These are phyloP conservation scores for Avena eriantha DNA, from an alignment of 176 grass and related monocot species.

Conservation along the genomic window DNA sequence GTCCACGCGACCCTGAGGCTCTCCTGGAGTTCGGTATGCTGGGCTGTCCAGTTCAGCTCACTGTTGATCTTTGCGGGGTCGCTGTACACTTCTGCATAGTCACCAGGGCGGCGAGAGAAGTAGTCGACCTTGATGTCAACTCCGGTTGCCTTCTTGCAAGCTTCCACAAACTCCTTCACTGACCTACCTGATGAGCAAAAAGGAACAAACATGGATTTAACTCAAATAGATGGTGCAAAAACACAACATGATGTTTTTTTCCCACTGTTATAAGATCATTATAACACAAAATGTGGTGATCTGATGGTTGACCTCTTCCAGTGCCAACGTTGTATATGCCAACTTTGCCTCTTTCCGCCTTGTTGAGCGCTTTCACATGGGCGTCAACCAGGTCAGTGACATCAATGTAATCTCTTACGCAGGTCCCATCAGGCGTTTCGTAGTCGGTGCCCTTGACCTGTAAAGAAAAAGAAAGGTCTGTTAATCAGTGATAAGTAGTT, in stretches of 20 bases:
- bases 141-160: conserved; percentile 86
- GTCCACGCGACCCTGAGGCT: conserved; percentile 80
- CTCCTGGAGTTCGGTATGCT: conserved; percentile 68
- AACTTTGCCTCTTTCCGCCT: conserved; percentile 71
- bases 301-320: conserved; percentile 70
- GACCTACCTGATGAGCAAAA: conserved; percentile 60
- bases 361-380: conserved; percentile 93
- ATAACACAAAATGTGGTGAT: not conserved
- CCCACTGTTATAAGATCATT: not conserved
- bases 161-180: conserved; percentile 93
- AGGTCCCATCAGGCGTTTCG: conserved; percentile 81
- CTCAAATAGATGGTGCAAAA: not conserved
- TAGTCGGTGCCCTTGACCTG: conserved; percentile 96
- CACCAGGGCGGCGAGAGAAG: conserved; percentile 74
- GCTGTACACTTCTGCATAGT: conserved; percentile 91
- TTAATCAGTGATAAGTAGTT: not conserved
- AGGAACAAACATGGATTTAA: not conserved
- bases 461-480: not conserved
- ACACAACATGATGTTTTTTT: not conserved
- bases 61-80: conserved; percentile 73
- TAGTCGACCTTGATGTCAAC: conserved; percentile 81
- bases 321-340: conserved; percentile 97
- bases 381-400: conserved; percentile 92
- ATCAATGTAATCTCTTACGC: conserved; percentile 92
- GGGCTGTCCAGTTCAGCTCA: conserved; percentile 88